Conservation (phyloP, 2,329 filamentous ascomycete genomes). For the Colletotrichum phormii region DNA sequence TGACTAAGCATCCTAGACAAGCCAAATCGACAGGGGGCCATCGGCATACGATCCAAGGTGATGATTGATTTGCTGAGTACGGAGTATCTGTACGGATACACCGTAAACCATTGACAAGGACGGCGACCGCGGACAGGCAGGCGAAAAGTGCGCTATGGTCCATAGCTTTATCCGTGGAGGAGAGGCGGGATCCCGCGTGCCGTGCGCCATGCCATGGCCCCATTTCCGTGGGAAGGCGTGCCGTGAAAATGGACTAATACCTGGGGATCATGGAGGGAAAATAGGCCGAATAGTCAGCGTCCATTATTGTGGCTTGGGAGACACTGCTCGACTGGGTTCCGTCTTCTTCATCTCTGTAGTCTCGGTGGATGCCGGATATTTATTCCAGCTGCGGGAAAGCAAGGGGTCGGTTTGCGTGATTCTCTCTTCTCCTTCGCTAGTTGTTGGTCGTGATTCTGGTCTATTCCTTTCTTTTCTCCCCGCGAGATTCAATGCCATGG, state of each 20-base stretch:
- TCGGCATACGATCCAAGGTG: not conserved
- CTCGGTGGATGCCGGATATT: not conserved
- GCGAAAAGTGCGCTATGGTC: not conserved
- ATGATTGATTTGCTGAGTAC: not conserved
- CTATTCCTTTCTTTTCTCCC: not conserved
- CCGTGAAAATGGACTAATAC: constrained; percentile 7
- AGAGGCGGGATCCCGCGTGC: constrained; percentile 3
- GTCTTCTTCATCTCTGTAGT: constrained; percentile 1
- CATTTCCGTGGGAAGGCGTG: not conserved
- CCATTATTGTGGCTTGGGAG: constrained; percentile 9
- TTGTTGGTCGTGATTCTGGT: not conserved
- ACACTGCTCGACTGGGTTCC: not conserved
- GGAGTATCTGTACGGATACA: no score
- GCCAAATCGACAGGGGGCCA: not conserved
- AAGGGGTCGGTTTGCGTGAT: not conserved
- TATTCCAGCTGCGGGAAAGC: not conserved
- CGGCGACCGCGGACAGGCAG: not conserved
- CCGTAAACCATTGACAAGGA: not conserved
- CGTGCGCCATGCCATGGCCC: constrained; percentile 4
- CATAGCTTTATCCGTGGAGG: not conserved
- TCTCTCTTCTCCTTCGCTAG: not conserved
- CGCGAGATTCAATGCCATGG: constrained; percentile 7
- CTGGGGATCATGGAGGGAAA: not conserved
- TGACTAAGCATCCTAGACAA: constrained; percentile 17
- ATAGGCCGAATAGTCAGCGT: not conserved